Conservation (phyloP, 768 basidiomycete species). For the Gelatoporia subvermispora region DNA sequence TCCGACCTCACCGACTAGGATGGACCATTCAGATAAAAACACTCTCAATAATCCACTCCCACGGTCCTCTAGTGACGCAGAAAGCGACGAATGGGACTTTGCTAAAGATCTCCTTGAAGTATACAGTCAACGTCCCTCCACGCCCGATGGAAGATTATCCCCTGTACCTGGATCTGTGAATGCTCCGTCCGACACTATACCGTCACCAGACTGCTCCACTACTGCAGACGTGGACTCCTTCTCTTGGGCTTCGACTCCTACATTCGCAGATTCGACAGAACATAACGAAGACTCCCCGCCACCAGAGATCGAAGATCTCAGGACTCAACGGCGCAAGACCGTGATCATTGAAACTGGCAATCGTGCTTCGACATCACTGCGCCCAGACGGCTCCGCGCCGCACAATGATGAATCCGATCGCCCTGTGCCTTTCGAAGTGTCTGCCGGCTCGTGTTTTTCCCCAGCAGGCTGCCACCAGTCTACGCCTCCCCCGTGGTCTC, state of each 20-base stretch:
- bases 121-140: neutral
- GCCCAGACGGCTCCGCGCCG: neutral
- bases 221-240: conserved; percentile 5
- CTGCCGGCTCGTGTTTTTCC: conserved; percentile 12
- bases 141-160: neutral
- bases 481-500: conserved; percentile 8
- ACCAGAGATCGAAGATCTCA: neutral
- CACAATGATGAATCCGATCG: conserved; percentile 6
- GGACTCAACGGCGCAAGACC: conserved; percentile 20
- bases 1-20: conserved; percentile 7
- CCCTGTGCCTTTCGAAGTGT: conserved; percentile 16
- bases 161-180: neutral
- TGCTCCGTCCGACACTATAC: neutral
- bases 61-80: conserved; percentile 4
- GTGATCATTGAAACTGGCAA: conserved; percentile 25
- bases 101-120: conserved; percentile 28
- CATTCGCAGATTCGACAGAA: conserved; percentile 7
- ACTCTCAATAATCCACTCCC: conserved; percentile 1
- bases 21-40: neutral
- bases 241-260: conserved; percentile 11
- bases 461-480: conserved; percentile 19
- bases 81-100: conserved; percentile 33
- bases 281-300: neutral
- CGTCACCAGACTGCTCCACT: neutral
- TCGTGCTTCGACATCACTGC: neutral